Evolutionary conservation across 257 asterid species (phyloP).

Genomic region (Nicotiana tomentosiformis): DNA sequence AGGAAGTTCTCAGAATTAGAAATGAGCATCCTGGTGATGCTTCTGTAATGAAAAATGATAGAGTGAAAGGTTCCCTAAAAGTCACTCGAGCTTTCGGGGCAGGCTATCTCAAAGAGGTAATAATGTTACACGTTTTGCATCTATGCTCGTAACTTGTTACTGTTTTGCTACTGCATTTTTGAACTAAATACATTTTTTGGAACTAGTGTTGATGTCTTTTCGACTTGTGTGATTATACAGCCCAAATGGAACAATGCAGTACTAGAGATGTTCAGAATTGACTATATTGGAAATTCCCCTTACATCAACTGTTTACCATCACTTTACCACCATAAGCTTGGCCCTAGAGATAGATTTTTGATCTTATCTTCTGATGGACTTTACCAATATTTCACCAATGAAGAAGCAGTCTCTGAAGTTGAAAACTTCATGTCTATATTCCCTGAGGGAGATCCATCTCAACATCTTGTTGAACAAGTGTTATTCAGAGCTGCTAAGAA

Average conservation of each 20-base stretch:
- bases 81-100: slow-evolving; percentile 97
- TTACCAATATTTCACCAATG: slow-evolving; percentile 81
- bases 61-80: slow-evolving; percentile 84
- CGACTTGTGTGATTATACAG: slow-evolving; percentile 32
- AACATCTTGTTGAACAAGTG: slow-evolving; percentile 84
- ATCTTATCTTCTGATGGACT: slow-evolving; percentile 91
- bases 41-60: slow-evolving; percentile 48
- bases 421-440: slow-evolving; percentile 65
- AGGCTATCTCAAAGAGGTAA: slow-evolving; percentile 77
- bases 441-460: slow-evolving; percentile 97
- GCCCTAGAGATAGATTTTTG: slow-evolving; percentile 64
- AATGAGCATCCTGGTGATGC: slow-evolving; percentile 68
- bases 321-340: slow-evolving; percentile 63
- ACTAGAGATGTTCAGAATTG: slow-evolving; percentile 71
- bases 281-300: slow-evolving; percentile 67
- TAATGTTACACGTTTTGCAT: not conserved
- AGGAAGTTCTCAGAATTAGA: slow-evolving; percentile 72
- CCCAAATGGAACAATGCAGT: slow-evolving; percentile 89
- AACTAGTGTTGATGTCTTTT: not conserved
- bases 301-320: slow-evolving; percentile 72
- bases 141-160: not conserved
- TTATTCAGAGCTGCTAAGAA: slow-evolving; percentile 84
- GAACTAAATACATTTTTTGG: not conserved
- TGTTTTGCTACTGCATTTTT: not conserved
- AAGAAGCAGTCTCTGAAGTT: slow-evolving; percentile 74